phyloP scores from a whole-genome alignment of 1,139 yeast species.

The Magnusiomyces suaveolens region DNA sequence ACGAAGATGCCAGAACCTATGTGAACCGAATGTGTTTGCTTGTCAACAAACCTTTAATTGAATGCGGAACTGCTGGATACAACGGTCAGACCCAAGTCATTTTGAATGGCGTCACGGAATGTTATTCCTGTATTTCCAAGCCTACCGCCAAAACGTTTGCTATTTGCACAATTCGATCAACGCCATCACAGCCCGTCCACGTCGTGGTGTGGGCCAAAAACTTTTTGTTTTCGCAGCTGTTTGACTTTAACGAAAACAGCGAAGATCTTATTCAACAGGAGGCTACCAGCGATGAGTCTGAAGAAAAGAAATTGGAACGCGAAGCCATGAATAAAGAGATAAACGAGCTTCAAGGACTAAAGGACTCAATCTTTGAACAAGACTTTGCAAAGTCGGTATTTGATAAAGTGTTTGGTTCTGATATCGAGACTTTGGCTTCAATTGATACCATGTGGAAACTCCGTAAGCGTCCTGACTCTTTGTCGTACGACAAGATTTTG shows the following conservation, averaged over 20 bases:
- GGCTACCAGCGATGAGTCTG: conserved; percentile 35
- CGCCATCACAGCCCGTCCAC: conserved; percentile 94
- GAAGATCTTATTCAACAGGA: conserved; percentile 34
- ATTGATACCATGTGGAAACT: conserved; percentile 76
- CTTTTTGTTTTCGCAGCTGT: conserved; percentile 72
- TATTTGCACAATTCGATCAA: conserved; percentile 91
- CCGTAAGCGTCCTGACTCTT: conserved; percentile 57
- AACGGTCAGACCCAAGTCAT: conserved; percentile 92
- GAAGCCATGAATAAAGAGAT: conserved; percentile 61
- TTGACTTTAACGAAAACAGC: conserved; percentile 38
- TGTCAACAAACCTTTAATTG: conserved; percentile 68
- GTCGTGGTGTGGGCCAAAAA: conserved; percentile 97
- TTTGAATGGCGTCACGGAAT: conserved; percentile 71
- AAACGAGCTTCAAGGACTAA: conserved; percentile 60
- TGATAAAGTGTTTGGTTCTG: conserved; percentile 49
- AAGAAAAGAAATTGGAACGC: conserved; percentile 41
- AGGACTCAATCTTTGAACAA: conserved; percentile 33
- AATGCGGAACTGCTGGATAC: conserved; percentile 91
- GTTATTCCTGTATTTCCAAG: conserved; percentile 85
- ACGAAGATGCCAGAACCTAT: conserved; percentile 81
- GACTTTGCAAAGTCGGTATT: conserved; percentile 35
- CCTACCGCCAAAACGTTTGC: conserved; percentile 87
- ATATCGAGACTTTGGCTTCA: conserved; percentile 59
- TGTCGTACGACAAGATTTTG: conserved; percentile 32
- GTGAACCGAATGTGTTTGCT: conserved; percentile 78